These are phyloP conservation scores for Dichomitus squalens DNA, from an alignment of 1,284 basidiomycete genomes.

Conservation along the genomic window DNA sequence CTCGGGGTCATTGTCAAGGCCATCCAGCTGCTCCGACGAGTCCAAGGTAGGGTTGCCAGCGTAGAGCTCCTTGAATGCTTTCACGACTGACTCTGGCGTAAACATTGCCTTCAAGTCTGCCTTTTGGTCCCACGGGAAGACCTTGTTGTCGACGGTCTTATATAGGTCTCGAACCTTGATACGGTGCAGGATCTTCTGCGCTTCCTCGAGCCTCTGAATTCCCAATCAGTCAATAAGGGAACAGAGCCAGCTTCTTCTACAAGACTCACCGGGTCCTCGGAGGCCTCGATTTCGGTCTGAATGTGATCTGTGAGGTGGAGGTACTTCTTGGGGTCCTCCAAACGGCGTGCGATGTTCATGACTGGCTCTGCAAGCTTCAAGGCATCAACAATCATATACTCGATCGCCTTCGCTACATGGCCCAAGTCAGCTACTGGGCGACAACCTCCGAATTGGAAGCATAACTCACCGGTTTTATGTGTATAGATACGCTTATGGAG, in stretches of 20 bases:
- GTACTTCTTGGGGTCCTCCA: slow-evolving; percentile 61
- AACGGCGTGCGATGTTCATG: slow-evolving; percentile 57
- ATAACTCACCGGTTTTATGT: slow-evolving; percentile 67
- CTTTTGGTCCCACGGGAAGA: slow-evolving; percentile 50
- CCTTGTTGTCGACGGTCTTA: slow-evolving; percentile 66
- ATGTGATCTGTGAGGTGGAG: slow-evolving; percentile 70
- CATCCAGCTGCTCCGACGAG: slow-evolving; percentile 23
- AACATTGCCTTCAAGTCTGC: slow-evolving; percentile 13
- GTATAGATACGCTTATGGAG: slow-evolving; percentile 78
- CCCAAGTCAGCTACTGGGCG: not conserved
- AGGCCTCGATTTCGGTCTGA: slow-evolving; percentile 57
- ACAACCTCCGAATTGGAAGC: not conserved
- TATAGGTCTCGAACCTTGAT: slow-evolving; percentile 68
- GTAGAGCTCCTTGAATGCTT: slow-evolving; percentile 41
- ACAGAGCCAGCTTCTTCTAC: no score
- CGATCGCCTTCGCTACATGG: slow-evolving; percentile 66
- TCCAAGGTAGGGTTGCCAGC: not conserved
- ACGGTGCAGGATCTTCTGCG: slow-evolving; percentile 61
- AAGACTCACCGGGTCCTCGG: slow-evolving; percentile 45
- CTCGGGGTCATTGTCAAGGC: not conserved
- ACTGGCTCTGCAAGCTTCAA: slow-evolving; percentile 64
- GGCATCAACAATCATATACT: slow-evolving; percentile 79
- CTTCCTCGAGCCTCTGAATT: slow-evolving; percentile 60
- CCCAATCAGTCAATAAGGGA: not conserved
- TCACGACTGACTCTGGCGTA: slow-evolving; percentile 58